Evolutionary conservation across 192 early-diverging fungal species (phyloP).

Genomic region (Coemansia sp.): DNA sequence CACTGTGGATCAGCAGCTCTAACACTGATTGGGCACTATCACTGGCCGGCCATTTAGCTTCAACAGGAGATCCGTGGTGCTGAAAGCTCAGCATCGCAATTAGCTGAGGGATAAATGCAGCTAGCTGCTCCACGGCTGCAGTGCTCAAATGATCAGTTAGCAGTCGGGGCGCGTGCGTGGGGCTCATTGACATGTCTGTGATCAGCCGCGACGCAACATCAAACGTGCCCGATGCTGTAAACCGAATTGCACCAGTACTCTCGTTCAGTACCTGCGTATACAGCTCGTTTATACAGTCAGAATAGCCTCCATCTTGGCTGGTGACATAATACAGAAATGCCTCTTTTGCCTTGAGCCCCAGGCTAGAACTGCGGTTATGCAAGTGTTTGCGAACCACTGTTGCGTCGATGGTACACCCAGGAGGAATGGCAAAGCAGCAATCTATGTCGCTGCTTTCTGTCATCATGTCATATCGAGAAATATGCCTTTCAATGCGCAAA

Average conservation of each 20-base stretch:
- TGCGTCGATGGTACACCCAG: not conserved
- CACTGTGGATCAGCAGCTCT: slow-evolving; percentile 7
- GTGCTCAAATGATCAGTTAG: slow-evolving; percentile 5
- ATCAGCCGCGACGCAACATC: slow-evolving; percentile 34
- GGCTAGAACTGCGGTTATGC: not conserved
- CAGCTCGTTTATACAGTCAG: slow-evolving; percentile 10
- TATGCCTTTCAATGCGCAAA: not conserved
- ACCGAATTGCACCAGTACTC: slow-evolving; percentile 16
- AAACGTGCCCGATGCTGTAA: slow-evolving; percentile 25
- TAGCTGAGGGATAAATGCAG: slow-evolving; percentile 38
- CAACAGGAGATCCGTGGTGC: not conserved
- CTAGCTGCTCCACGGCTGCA: slow-evolving; percentile 24
- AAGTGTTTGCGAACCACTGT: not conserved
- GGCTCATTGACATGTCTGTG: slow-evolving; percentile 16
- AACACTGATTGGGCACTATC: slow-evolving; percentile 18
- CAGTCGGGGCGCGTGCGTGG: slow-evolving; percentile 11
- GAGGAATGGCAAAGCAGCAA: not conserved
- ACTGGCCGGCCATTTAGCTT: not conserved
- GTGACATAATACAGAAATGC: slow-evolving; percentile 25
- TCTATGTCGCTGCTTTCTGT: not conserved
- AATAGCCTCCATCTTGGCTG: not conserved
- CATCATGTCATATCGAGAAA: not conserved
- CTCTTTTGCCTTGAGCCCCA: slow-evolving; percentile 24
- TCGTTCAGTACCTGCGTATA: slow-evolving; percentile 23
- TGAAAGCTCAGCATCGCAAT: slow-evolving; percentile 32